A percentile compares a stretch with the other conserved stretches of the same genome.
These are phyloP conservation scores for Hura crepitans DNA, from an alignment of 441 rosid genomes.

Conservation along the genomic window DNA sequence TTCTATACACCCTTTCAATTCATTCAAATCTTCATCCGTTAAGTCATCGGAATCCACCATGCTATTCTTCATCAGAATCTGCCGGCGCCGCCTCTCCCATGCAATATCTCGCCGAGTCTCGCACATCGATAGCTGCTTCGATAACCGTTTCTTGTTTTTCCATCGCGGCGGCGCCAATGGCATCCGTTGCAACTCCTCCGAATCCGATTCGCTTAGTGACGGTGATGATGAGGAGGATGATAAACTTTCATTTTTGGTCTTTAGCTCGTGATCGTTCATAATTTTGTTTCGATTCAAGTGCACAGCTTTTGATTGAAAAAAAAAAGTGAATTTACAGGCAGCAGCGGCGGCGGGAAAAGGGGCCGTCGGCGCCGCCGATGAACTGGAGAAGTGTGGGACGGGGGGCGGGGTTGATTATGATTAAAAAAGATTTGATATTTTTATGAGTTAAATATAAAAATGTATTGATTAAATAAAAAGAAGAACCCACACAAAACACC, in stretches of 20 bases:
- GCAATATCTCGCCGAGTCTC: slow-evolving; percentile 66
- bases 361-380: slow-evolving; percentile 16
- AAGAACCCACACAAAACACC: slow-evolving; percentile 11
- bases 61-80: slow-evolving; percentile 43
- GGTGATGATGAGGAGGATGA: slow-evolving; percentile 24
- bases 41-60: slow-evolving; percentile 30
- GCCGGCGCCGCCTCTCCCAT: slow-evolving; percentile 82
- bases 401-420: neutral
- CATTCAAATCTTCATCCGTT: slow-evolving; percentile 82
- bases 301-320: no score
- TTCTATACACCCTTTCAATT: slow-evolving; percentile 92
- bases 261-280: slow-evolving; percentile 1
- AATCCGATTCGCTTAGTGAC: slow-evolving; percentile 33
- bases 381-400: neutral
- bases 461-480: neutral
- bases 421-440: no score
- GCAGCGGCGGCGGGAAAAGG: slow-evolving; percentile 9
- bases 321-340: neutral
- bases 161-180: slow-evolving; percentile 35
- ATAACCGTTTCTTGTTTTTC: slow-evolving; percentile 51
- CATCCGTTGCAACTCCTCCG: slow-evolving; percentile 54
- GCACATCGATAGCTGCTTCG: slow-evolving; percentile 79
- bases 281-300: neutral
- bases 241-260: neutral
- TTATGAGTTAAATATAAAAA: neutral